Evolutionary conservation across 2,329 filamentous ascomycete genomes (phyloP).

Genomic region (Pestalotiopsis sp.): DNA sequence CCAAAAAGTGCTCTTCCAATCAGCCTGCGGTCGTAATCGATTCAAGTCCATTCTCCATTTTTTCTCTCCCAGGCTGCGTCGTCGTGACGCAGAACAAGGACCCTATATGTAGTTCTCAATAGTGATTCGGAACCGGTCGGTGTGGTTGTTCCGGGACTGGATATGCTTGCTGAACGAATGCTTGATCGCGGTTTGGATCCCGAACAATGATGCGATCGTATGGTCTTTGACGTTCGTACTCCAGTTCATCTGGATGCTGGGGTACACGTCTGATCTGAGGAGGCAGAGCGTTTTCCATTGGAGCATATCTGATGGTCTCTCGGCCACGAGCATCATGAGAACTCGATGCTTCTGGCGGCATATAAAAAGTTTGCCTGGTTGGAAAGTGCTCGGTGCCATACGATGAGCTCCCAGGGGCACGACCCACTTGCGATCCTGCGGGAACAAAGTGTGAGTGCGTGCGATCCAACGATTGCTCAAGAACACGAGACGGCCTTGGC

Average conservation of each 20-base stretch:
- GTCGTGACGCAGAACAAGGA: neutral
- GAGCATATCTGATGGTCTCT: neutral
- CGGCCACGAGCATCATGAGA: neutral
- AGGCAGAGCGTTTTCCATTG: neutral
- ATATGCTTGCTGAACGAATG: neutral
- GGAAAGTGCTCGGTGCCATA: neutral
- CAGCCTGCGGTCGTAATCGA: too few species aligned
- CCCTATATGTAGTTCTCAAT: neutral
- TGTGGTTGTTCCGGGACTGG: neutral
- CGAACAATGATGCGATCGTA: neutral
- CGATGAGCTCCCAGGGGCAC: neutral
- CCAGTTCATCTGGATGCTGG: neutral
- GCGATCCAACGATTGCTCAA: slow-evolving; percentile 23
- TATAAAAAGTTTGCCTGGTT: neutral
- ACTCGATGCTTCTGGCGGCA: neutral
- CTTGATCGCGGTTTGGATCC: neutral
- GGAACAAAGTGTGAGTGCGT: neutral
- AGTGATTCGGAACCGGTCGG: neutral
- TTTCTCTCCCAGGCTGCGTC: neutral
- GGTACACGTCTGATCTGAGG: neutral
- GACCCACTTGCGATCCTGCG: neutral
- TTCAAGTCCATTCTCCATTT: too few species aligned
- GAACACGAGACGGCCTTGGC: neutral
- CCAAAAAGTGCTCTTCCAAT: too few species aligned
- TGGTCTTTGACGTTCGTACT: neutral